A percentile compares a stretch with the other conserved stretches of the same genome.
phyloP scores from a whole-genome alignment of 2,329 filamentous ascomycete genomes.

The Calycina herbarum region DNA sequence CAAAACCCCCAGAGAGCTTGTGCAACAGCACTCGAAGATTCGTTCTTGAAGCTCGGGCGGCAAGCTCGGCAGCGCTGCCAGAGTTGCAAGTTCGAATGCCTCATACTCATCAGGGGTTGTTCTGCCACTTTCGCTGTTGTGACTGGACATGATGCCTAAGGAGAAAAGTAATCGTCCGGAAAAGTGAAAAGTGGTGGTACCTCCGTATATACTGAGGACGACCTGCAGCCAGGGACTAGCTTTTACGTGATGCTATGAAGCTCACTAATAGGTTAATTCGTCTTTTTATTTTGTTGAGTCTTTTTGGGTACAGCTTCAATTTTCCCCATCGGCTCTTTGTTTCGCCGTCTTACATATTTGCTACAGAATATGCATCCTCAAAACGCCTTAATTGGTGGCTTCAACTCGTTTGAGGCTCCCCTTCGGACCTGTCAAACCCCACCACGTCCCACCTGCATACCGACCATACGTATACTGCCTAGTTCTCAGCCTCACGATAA shows the following conservation, averaged over 20 bases:
- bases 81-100: background rate
- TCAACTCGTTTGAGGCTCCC: background rate
- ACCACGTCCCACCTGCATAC: background rate
- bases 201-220: too few relatives aligned
- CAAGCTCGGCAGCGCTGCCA: slow-evolving; percentile 4
- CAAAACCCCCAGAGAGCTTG: background rate
- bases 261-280: too few relatives aligned
- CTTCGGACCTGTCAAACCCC: background rate
- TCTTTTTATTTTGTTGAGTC: too few relatives aligned
- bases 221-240: too few relatives aligned
- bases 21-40: slow-evolving; percentile 1
- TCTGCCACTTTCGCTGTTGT: background rate
- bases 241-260: too few relatives aligned
- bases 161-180: background rate
- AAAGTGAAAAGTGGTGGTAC: background rate
- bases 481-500: slow-evolving; percentile 3
- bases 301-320: background rate
- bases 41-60: slow-evolving; percentile 6
- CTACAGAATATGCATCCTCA: background rate
- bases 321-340: background rate
- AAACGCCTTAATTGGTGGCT: background rate
- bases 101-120: background rate
- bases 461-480: background rate
- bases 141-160: background rate
- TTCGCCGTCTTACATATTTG: background rate